Percentiles rank a stretch among this genome's conserved stretches.
phyloP scores from a whole-genome alignment of 192 early-diverging fungal genomes.

The Coemansia sp. region DNA sequence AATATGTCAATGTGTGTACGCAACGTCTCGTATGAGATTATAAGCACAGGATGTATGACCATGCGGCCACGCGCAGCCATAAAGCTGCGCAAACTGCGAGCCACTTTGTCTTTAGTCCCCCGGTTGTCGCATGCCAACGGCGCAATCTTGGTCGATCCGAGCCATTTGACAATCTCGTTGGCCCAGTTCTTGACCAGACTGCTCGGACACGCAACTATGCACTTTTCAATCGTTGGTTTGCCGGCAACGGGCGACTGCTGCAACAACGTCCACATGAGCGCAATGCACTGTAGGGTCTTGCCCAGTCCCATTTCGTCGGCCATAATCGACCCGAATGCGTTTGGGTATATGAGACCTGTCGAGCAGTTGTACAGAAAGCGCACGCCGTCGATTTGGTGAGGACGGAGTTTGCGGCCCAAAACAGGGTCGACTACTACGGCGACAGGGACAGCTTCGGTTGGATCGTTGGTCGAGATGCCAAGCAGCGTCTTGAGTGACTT shows the following conservation, averaged over 20 bases:
- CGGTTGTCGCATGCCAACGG: conserved; percentile 89
- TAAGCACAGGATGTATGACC: conserved; percentile 86
- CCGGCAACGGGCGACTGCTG: conserved; percentile 83
- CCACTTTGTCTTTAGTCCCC: conserved; percentile 80
- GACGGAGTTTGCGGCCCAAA: conserved; percentile 78
- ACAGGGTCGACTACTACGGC: conserved; percentile 86
- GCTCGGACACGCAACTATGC: conserved; percentile 94
- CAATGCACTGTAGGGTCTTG: conserved; percentile 87
- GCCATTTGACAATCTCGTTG: conserved; percentile 96
- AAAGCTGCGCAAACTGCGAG: conserved; percentile 74
- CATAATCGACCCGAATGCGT: conserved; percentile 96
- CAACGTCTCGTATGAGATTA: conserved; percentile 97
- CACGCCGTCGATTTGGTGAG: conserved; percentile 97
- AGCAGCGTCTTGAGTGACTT: conserved; percentile 56
- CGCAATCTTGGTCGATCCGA: conserved; percentile 76
- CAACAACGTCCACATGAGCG: conserved; percentile 96
- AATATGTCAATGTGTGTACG: conserved; percentile 78
- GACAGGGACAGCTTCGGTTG: conserved; percentile 31
- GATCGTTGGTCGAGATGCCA: conserved; percentile 26
- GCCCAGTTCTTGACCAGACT: conserved; percentile 97
- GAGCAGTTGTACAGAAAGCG: conserved; percentile 93
- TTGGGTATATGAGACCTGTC: conserved; percentile 69
- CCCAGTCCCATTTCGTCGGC: conserved; percentile 97
- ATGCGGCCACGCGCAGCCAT: conserved; percentile 78
- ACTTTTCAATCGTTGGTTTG: conserved; percentile 94